These are phyloP conservation scores for Stereum hirsutum DNA, from an alignment of 1,284 basidiomycete genomes.

Conservation along the genomic window DNA sequence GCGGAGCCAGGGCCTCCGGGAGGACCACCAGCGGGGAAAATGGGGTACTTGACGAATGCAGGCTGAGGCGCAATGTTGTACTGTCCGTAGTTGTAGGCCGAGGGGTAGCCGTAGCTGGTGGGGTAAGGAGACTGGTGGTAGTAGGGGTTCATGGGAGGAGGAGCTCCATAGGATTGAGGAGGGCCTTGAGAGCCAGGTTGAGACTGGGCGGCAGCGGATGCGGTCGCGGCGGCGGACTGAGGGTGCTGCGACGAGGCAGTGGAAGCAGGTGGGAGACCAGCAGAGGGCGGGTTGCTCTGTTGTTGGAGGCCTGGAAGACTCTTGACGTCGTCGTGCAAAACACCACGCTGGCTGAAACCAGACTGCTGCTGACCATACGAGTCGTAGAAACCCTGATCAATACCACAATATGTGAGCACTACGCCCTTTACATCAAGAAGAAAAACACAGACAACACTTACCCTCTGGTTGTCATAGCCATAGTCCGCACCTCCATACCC, in stretches of 20 bases:
- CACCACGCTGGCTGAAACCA: constrained; percentile 50
- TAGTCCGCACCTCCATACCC: constrained; percentile 56
- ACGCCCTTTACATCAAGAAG: background rate
- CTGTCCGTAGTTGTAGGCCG: constrained; percentile 61
- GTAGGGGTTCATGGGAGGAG: constrained; percentile 50
- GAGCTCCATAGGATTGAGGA: constrained; percentile 54
- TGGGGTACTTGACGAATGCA: constrained; percentile 67
- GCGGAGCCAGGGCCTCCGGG: constrained; percentile 55
- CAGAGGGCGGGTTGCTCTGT: constrained; percentile 34
- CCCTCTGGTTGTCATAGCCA: constrained; percentile 58
- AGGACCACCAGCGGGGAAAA: constrained; percentile 61
- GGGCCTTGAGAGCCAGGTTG: constrained; percentile 53
- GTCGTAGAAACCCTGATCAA: constrained; percentile 59
- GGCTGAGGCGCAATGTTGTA: constrained; percentile 62
- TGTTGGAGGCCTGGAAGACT: constrained; percentile 50
- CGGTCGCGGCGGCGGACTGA: constrained; percentile 40
- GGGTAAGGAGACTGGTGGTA: constrained; percentile 63
- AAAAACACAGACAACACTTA: constrained; percentile 22
- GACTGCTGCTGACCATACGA: constrained; percentile 49
- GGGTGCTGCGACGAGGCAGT: constrained; percentile 30
- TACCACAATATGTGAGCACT: constrained; percentile 13
- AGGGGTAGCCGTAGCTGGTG: constrained; percentile 65
- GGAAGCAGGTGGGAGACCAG: constrained; percentile 39
- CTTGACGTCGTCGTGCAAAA: constrained; percentile 69
- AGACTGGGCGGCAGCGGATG: constrained; percentile 35